phyloP scores from a whole-genome alignment of 805 yeast genomes.

The Spathaspora arborariae region DNA sequence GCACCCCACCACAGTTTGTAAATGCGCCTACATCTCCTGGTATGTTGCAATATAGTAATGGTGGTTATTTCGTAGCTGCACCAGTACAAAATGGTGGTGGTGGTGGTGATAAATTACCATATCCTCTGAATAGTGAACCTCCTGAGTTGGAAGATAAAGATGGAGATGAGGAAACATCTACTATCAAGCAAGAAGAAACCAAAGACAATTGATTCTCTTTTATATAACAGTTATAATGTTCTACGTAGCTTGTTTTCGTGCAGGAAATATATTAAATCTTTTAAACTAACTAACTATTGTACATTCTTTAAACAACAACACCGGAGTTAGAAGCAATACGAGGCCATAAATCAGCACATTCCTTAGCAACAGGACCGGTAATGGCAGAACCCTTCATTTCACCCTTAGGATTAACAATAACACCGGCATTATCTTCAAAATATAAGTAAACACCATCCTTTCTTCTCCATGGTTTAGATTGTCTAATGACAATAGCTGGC shows the following conservation, averaged over 20 bases:
- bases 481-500: slow-evolving; percentile 99
- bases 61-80: slow-evolving; percentile 1
- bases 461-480: slow-evolving; percentile 99
- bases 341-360: slow-evolving; percentile 99
- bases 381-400: slow-evolving; percentile 99
- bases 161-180: background rate
- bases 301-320: slow-evolving; percentile 85
- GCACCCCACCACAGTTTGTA: slow-evolving; percentile 5
- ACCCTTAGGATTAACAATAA: slow-evolving; percentile 99
- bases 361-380: slow-evolving; percentile 99
- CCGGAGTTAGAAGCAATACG: slow-evolving; percentile 99
- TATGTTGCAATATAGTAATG: background rate
- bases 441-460: slow-evolving; percentile 99
- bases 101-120: slow-evolving; percentile 4
- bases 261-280: background rate
- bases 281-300: slow-evolving; percentile 7
- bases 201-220: background rate
- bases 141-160: background rate
- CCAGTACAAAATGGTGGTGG: slow-evolving; percentile 3
- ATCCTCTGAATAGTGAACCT: background rate
- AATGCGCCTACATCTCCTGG: background rate
- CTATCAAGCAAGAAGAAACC: background rate
- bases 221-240: background rate
- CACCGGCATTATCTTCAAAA: slow-evolving; percentile 99
- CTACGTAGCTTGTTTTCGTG: background rate